phyloP scores from a whole-genome alignment of 805 yeast species.

The Saturnispora sanitii region DNA sequence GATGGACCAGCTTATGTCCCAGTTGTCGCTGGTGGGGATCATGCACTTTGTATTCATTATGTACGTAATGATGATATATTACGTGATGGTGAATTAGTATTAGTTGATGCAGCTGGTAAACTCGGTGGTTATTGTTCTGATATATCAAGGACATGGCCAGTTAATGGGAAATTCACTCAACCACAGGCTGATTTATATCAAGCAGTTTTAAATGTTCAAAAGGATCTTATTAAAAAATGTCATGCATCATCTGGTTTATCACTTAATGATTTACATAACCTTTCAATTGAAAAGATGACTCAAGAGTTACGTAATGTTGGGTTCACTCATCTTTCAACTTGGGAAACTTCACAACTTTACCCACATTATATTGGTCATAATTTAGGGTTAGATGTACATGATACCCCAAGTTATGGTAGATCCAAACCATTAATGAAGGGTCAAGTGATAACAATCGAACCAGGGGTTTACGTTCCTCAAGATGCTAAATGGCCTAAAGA shows the following conservation, averaged over 20 bases:
- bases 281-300: conserved; percentile 49
- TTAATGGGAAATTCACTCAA: conserved; percentile 56
- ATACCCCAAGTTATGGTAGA: conserved; percentile 57
- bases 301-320: conserved; percentile 68
- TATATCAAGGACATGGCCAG: conserved; percentile 96
- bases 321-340: conserved; percentile 38
- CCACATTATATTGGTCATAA: conserved; percentile 97
- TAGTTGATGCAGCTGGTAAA: conserved; percentile 92
- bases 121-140: conserved; percentile 93
- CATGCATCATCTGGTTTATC: conserved; percentile 42
- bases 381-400: conserved; percentile 87
- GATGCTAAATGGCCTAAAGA: conserved; percentile 63
- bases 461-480: conserved; percentile 86
- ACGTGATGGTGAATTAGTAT: conserved; percentile 61
- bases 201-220: conserved; percentile 78
- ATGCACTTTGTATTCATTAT: conserved; percentile 87
- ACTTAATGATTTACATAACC: conserved; percentile 65
- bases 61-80: conserved; percentile 83
- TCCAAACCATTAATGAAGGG: conserved; percentile 45
- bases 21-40: conserved; percentile 89
- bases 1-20: conserved; percentile 87
- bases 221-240: conserved; percentile 64
- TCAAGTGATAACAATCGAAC: conserved; percentile 90
- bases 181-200: conserved; percentile 83
- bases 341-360: conserved; percentile 51